Base-by-base conservation (phyloP, 306 rosid genomes). In the Potentilla sterilis region DNA sequence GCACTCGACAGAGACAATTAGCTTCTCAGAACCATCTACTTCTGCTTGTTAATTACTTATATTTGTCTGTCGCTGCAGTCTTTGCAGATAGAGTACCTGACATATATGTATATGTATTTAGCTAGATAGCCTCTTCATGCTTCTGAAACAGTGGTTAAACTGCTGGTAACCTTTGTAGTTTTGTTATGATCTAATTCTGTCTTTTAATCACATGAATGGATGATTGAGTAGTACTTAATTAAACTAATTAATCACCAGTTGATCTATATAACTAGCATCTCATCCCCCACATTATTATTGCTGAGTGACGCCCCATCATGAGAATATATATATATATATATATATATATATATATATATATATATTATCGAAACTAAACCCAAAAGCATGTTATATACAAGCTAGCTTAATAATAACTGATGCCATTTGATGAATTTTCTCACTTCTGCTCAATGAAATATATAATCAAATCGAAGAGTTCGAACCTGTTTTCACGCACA, bases 401-500 rank as follows among this genome's bases (percentile, higher is more conserved):
- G 61, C 61, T 41, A 51, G 24, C 59, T 54, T 32, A 42, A 58
- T 62, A 24, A 62, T 58, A 72, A 51, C 48, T 54, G 37, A 65
- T 72, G 49, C 22, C 15, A 43, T 73, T 73, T 79, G 34, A 79
- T 16, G 22, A 66, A 41, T 64, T 67, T 78, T 52, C 78, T 24
- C 34, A 67, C 48, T 10, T 64, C 55, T 51, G 77, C 47, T 22
- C 65, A 46, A 40, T 69, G 19, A 35, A 13, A 51, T 66, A 13
- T 73, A 66, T 64, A 32, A 71, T 54, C 54, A 77, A 74, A 70
- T 79, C 72, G 38, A 72, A 54, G 67, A 28, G 28, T 28, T 28
- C 28, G 28, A 73, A 54, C 69, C 70, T 68, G 84, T 81, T 82
- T 48, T n/a, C 67, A 80, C 69, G 21, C 81, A 74, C 70, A 70